A percentile compares a stretch with the other conserved stretches of the same genome.
phyloP scores from a whole-genome alignment of 2,329 filamentous ascomycete species.

The Apiospora aurea region DNA sequence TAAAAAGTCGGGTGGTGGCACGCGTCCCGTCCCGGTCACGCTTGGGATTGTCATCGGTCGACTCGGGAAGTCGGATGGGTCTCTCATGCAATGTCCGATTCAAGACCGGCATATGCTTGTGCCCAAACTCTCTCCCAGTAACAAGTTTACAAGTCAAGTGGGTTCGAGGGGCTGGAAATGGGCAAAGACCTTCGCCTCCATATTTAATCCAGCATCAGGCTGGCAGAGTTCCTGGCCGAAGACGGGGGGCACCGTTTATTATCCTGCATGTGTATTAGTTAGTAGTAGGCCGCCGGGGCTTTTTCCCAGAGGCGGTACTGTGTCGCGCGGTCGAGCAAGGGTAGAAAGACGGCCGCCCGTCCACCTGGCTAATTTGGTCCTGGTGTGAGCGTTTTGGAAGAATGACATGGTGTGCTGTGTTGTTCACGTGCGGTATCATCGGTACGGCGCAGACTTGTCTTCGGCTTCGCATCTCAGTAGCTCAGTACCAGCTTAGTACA shows the following conservation, averaged over 20 bases:
- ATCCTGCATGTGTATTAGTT: not conserved
- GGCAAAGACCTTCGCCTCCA: conserved; percentile 10
- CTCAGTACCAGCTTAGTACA: not conserved
- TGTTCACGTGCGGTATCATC: not conserved
- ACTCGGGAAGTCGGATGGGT: not conserved
- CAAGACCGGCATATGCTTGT: not conserved
- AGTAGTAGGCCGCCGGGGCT: not conserved
- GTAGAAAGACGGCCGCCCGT: not conserved
- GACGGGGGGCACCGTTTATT: not conserved
- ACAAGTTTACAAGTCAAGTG: not conserved
- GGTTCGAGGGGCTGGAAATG: not conserved
- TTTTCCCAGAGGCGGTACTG: not conserved
- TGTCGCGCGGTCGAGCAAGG: not conserved
- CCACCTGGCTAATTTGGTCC: not conserved
- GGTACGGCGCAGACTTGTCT: not conserved
- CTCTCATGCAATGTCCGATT: not conserved
- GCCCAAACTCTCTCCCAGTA: not conserved
- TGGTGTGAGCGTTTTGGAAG: not conserved
- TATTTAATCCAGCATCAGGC: not conserved
- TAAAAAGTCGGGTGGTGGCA: not conserved
- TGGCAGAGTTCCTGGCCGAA: not conserved
- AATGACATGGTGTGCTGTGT: not conserved
- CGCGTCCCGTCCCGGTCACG: not conserved
- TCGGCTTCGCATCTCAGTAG: not conserved
- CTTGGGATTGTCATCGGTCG: not conserved